phyloP scores from a whole-genome alignment of 495 filamentous ascomycete species.

The Aspergillus olivimuriae region DNA sequence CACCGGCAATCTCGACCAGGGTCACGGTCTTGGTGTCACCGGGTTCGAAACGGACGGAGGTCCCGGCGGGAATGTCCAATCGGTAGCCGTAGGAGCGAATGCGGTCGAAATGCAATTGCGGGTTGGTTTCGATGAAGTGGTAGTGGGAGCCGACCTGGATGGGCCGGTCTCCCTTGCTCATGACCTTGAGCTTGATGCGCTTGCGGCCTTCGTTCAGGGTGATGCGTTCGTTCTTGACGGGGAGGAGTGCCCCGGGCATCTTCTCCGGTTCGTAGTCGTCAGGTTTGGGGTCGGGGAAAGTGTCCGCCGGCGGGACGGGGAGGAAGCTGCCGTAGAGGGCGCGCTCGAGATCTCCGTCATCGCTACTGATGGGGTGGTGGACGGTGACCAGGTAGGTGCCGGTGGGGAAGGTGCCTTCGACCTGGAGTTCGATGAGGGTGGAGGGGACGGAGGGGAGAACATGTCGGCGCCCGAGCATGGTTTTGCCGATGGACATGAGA shows the following conservation, averaged over 20 bases:
- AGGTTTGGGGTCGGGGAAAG: slow-evolving; percentile 59
- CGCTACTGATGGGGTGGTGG: slow-evolving; percentile 78
- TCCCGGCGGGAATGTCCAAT: slow-evolving; percentile 86
- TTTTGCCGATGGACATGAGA: slow-evolving; percentile 86
- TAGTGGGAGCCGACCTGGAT: slow-evolving; percentile 95
- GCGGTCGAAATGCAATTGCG: slow-evolving; percentile 88
- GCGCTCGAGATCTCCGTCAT: slow-evolving; percentile 79
- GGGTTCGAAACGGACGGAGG: slow-evolving; percentile 90
- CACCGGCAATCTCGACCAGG: slow-evolving; percentile 82
- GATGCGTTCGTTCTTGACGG: slow-evolving; percentile 57
- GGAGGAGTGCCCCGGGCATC: slow-evolving; percentile 74
- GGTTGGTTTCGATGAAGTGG: slow-evolving; percentile 92
- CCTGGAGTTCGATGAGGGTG: slow-evolving; percentile 75
- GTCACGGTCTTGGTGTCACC: slow-evolving; percentile 92
- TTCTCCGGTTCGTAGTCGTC: slow-evolving; percentile 57
- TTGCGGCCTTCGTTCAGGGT: slow-evolving; percentile 68
- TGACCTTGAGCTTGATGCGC: slow-evolving; percentile 67
- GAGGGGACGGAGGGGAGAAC: slow-evolving; percentile 76
- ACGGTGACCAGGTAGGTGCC: slow-evolving; percentile 96
- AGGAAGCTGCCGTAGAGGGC: slow-evolving; percentile 92
- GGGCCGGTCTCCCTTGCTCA: slow-evolving; percentile 83
- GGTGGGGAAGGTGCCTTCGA: slow-evolving; percentile 87
- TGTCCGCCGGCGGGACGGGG: slow-evolving; percentile 61
- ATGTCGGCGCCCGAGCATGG: slow-evolving; percentile 90
- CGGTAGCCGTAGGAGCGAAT: slow-evolving; percentile 74